These are phyloP conservation scores for Tritrichomonas musculus DNA, from an alignment of 208 protist genomes.

Conservation along the genomic window DNA sequence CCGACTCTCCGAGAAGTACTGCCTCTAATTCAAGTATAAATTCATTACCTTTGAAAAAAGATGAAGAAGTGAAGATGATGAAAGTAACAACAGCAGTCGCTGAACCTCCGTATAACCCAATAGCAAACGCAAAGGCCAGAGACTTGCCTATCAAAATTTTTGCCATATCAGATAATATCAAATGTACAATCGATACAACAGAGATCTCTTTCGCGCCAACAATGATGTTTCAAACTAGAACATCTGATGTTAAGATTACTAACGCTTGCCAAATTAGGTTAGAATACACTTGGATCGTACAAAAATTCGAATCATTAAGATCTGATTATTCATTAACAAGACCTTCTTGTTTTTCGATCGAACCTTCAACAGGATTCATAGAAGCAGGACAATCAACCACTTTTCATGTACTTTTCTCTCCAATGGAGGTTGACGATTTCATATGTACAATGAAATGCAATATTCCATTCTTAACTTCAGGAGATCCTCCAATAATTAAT, in stretches of 20 bases:
- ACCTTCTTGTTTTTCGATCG: background rate
- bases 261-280: background rate
- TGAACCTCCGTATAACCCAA: background rate
- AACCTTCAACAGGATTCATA: slow-evolving; percentile 18
- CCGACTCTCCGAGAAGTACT: background rate
- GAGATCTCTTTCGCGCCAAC: slow-evolving; percentile 7
- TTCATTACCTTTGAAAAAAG: background rate
- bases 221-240: slow-evolving; percentile 33
- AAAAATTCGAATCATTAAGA: slow-evolving; percentile 16
- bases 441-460: background rate
- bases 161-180: background rate
- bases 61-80: background rate
- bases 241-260: background rate
- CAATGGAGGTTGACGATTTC: slow-evolving; percentile 25
- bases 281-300: background rate
- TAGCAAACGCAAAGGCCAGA: background rate
- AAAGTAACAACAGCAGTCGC: background rate
- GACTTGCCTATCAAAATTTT: background rate
- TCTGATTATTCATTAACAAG: background rate
- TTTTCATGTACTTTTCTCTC: background rate
- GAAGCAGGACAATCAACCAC: slow-evolving; percentile 5
- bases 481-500: background rate
- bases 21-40: background rate
- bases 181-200: background rate
- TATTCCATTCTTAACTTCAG: background rate